Evolutionary conservation across 148 eudicot species (phyloP).

Genomic region (Chenopodium suecicum): DNA sequence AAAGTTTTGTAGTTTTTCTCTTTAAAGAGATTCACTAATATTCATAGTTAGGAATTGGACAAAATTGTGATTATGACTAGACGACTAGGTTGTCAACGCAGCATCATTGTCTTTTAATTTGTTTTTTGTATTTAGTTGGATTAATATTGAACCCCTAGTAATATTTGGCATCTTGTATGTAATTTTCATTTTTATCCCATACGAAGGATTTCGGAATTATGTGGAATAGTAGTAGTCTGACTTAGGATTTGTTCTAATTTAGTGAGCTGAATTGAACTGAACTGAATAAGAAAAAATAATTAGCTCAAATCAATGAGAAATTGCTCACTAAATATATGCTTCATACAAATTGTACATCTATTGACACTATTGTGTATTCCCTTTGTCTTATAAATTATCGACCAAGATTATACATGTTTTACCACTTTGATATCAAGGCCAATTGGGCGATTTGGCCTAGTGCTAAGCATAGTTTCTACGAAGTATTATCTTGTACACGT

Average conservation of each 20-base stretch:
- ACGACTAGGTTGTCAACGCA: background rate
- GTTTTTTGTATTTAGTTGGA: background rate
- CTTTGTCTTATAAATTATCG: background rate
- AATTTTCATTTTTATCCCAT: background rate
- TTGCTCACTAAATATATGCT: too few relatives aligned
- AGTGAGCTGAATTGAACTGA: too few relatives aligned
- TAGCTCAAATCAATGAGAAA: background rate
- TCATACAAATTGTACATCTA: too few relatives aligned
- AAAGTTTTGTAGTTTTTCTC: background rate
- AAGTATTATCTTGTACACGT: background rate
- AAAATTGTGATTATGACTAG: background rate
- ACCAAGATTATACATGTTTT: background rate
- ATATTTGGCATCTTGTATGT: background rate
- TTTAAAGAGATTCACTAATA: background rate
- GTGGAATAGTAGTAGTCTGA: too few relatives aligned
- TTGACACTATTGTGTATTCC: background rate
- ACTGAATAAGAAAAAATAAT: too few relatives aligned
- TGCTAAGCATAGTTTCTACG: too few relatives aligned
- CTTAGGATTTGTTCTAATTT: too few relatives aligned
- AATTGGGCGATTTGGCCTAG: too few relatives aligned
- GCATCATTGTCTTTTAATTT: background rate
- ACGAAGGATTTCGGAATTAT: too few relatives aligned
- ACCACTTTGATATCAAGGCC: too few relatives aligned
- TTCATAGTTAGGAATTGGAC: background rate
- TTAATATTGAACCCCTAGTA: background rate